Base-by-base conservation (phyloP, 352 stramenopile species). In the Pythium insidiosum region DNA sequence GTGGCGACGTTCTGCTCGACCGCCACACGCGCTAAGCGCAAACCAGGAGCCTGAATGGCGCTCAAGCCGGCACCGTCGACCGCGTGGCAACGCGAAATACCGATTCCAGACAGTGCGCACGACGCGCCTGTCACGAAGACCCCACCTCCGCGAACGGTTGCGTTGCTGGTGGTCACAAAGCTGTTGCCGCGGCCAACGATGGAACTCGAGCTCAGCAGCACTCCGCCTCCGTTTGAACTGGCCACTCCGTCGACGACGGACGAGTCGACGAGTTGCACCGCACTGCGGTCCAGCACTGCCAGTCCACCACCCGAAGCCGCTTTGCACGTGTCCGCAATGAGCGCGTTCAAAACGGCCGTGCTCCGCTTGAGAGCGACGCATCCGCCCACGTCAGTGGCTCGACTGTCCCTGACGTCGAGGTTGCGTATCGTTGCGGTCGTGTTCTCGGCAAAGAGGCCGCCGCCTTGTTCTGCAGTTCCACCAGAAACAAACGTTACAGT, bases 391-490 rank as follows among this genome's bases (percentile, higher is more conserved):
- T 44, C 21, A 13, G 4, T 31, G 1, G 47, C 42, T 1, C 22
- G 34, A 6, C 36, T 39, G 3, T 12, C 29, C 10, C 19, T 5
- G 7, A 58, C 6, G 1, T 10, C 41, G 16, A 59, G 29, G 10
- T 49, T 49, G 6, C 18, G 6, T 6, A 63, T 40, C 2, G 11
- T 42, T 1, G 43, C 54, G 1, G 48, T 46, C 6, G 50, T 56
- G 26, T 50, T 53, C 24, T 56, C 44, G 0, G 35, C 31, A 30
- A 58, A 64, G 9, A 64, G n/a, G 0, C 52, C 50, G 6, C 49
- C 56, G 7, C 50, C 50, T 11, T 18, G 34, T 19, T 36, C 39
- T 54, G 26, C 42, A 22, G 21, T 7, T 24, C 5, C 39, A 46
- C n/a, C n/a, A n/a, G n/a, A n/a, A n/a, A n/a, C n/a, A n/a, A n/a